Evolutionary conservation across 2,329 filamentous ascomycete species (phyloP), one percentile per base, ranked within the genome.

Genomic region (Sporothrix mexicana): DNA sequence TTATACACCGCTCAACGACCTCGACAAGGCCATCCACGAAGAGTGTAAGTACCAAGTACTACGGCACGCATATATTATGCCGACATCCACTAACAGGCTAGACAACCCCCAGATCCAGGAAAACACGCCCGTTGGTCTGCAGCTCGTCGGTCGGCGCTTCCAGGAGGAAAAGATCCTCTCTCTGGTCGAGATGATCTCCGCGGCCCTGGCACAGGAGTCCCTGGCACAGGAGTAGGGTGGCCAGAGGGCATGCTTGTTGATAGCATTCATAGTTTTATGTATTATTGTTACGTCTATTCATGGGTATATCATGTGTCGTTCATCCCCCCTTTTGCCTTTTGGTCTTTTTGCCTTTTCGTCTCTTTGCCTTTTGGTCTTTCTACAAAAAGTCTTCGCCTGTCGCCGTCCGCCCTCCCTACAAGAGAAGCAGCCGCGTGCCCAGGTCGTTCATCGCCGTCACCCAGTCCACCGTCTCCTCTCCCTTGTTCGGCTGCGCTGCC

Each of bases 111-210:
- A 74, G 20, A 10, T 51, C 23, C 72, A 74, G 68, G 69, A 70
- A 0, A 73, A 73, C 41, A 69, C 71, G 12, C 74, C 74, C 12
- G 72, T 75, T 10, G 55, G 73, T 9, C 68, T 75, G 20, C 74
- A 75, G 69, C 49, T 74, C 10, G 73, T 75, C 15, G 73, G 70
- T 20, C 64, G 57, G 62, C 68, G 74, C 9, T 67, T 75, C 23
- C 23, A 71, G 2, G 74, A 75, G 45, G 62, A 71, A 10, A 71
- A 71, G 59, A 66, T 71, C 7, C 59, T 71, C 9, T 51, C 59
- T 13, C 59, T 71, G n/a, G 59, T 66, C 70, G 70, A 71, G 17
- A 71, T 71, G 70, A 47, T 71, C 41, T 51, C 70, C 9, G 3
- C 43, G 4, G 70, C 70, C 30, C 17, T 71, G 47, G 70, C 70